These are phyloP conservation scores for Rubus parviflorus DNA, from an alignment of 306 rosid genomes.

Conservation along the genomic window DNA sequence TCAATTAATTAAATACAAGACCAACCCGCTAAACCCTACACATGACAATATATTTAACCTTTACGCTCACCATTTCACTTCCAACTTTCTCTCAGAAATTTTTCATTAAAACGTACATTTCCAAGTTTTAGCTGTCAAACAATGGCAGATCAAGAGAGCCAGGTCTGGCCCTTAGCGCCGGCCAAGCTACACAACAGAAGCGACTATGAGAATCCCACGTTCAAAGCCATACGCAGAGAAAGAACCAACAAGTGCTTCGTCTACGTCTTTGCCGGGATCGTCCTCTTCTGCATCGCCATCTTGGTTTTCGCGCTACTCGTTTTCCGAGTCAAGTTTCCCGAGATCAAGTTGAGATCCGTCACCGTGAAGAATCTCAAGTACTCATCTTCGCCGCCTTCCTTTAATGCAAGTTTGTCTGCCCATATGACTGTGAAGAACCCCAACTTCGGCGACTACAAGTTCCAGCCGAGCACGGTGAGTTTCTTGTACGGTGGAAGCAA, in stretches of 20 bases:
- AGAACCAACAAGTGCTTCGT: slow-evolving; percentile 62
- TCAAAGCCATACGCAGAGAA: slow-evolving; percentile 33
- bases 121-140: background rate
- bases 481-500: slow-evolving; percentile 28
- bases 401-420: slow-evolving; percentile 41
- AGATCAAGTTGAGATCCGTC: slow-evolving; percentile 33
- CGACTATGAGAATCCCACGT: slow-evolving; percentile 35
- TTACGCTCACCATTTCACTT: background rate
- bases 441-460: slow-evolving; percentile 52
- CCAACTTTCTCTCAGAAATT: background rate
- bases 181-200: slow-evolving; percentile 21
- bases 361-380: slow-evolving; percentile 20
- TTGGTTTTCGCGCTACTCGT: slow-evolving; percentile 45
- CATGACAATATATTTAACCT: background rate
- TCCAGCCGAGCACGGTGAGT: slow-evolving; percentile 26
- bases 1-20: background rate
- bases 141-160: slow-evolving; percentile 40
- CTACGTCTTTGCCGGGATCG: slow-evolving; percentile 41
- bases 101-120: background rate
- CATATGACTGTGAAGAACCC: slow-evolving; percentile 41
- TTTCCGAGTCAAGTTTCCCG: slow-evolving; percentile 41
- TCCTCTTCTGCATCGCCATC: slow-evolving; percentile 30
- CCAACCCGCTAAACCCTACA: background rate
- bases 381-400: slow-evolving; percentile 24
- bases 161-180: slow-evolving; percentile 33